phyloP scores from a whole-genome alignment of 768 basidiomycete species.

The Phylloporus arenicola region DNA sequence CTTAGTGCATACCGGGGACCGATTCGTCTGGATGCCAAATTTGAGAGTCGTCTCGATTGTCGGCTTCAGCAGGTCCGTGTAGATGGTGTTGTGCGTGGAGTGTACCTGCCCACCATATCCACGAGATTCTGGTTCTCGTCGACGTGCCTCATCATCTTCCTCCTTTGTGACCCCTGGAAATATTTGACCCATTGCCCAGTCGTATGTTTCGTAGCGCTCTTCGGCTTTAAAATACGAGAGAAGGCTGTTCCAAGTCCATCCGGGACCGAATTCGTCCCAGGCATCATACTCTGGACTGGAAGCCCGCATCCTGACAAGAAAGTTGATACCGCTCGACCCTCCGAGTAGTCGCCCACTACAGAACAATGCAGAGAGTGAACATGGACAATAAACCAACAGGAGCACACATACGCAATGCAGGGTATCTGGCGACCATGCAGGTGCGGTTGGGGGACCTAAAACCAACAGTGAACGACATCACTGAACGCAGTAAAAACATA shows the following conservation, averaged over 20 bases:
- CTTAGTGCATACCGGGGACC: background rate
- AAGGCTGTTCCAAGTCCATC: slow-evolving; percentile 16
- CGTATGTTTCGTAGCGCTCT: slow-evolving; percentile 3
- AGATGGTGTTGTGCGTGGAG: background rate
- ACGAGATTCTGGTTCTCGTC: background rate
- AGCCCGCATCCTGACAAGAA: slow-evolving; percentile 16
- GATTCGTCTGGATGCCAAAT: background rate
- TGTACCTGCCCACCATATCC: background rate
- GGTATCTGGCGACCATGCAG: background rate
- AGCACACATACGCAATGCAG: slow-evolving; percentile 5
- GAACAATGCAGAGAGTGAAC: background rate
- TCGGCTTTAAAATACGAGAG: slow-evolving; percentile 10
- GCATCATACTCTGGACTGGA: slow-evolving; percentile 17
- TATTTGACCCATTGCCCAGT: background rate
- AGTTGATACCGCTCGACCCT: slow-evolving; percentile 18
- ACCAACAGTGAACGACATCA: background rate
- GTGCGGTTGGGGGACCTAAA: slow-evolving; percentile 13
- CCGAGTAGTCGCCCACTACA: slow-evolving; percentile 16
- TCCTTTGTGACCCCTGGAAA: background rate
- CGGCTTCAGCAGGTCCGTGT: background rate
- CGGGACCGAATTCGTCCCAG: slow-evolving; percentile 13
- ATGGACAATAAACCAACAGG: background rate
- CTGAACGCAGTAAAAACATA: background rate
- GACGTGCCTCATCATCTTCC: background rate
- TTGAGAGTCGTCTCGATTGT: background rate